Percentiles rank a stretch among this genome's conserved stretches.
phyloP scores from a whole-genome alignment of 2,329 filamentous ascomycete species.

The Alternaria infectoria region DNA sequence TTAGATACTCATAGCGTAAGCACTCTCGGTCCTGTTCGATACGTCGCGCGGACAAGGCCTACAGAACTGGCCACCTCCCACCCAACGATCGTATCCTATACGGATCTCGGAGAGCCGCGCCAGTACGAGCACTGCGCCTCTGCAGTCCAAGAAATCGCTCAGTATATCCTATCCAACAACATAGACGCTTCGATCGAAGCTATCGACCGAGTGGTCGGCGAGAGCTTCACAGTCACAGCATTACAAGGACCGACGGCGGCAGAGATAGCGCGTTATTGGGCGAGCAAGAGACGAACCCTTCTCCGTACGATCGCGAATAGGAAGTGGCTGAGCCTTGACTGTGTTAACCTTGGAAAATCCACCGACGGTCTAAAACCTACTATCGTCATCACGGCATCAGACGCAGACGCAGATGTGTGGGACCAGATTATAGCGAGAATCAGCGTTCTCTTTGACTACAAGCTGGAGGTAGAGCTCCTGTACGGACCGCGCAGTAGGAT shows the following conservation, averaged over 20 bases:
- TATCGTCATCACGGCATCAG: too few relatives aligned
- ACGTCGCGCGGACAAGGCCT: background rate
- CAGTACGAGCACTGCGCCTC: background rate
- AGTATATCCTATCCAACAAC: background rate
- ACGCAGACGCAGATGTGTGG: too few relatives aligned
- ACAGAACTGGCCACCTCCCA: background rate
- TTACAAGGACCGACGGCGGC: background rate
- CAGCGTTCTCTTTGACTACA: too few relatives aligned
- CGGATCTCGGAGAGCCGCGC: background rate
- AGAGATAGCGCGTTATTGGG: background rate
- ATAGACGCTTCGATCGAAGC: background rate
- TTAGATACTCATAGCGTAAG: background rate
- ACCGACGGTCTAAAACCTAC: too few relatives aligned
- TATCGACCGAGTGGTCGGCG: background rate
- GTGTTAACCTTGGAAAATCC: too few relatives aligned
- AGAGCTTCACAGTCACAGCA: background rate
- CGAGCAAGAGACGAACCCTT: background rate
- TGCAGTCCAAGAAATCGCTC: background rate
- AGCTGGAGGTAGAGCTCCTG: too few relatives aligned
- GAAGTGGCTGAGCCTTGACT: too few relatives aligned
- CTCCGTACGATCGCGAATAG: background rate
- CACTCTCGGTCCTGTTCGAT: background rate
- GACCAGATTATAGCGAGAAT: too few relatives aligned
- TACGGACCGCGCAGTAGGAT: too few relatives aligned
- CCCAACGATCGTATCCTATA: background rate